phyloP scores from a whole-genome alignment of 1,139 yeast species.

The Kodamaea sp. region DNA sequence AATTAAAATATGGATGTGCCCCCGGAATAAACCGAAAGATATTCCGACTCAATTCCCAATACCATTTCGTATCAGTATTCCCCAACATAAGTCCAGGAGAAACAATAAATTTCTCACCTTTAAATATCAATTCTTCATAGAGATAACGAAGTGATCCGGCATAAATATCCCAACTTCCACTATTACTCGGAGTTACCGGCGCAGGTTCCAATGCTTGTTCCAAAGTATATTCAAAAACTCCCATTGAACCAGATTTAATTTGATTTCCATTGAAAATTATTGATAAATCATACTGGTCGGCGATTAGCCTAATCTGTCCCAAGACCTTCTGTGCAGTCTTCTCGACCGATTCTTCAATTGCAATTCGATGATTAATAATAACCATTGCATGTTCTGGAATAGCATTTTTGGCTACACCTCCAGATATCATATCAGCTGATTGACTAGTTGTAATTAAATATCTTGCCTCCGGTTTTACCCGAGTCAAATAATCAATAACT shows the following conservation, averaged over 20 bases:
- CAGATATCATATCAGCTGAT: slow-evolving; percentile 64
- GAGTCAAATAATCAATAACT: slow-evolving; percentile 34
- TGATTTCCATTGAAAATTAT: slow-evolving; percentile 35
- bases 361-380: slow-evolving; percentile 56
- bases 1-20: slow-evolving; percentile 14
- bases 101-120: slow-evolving; percentile 26
- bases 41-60: slow-evolving; percentile 39
- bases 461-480: no score
- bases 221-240: slow-evolving; percentile 44
- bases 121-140: slow-evolving; percentile 45
- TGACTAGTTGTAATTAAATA: slow-evolving; percentile 59
- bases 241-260: slow-evolving; percentile 32
- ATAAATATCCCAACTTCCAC: slow-evolving; percentile 49
- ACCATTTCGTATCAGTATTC: slow-evolving; percentile 40
- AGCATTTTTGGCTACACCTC: slow-evolving; percentile 71
- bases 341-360: slow-evolving; percentile 46
- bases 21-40: slow-evolving; percentile 38
- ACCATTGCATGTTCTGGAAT: slow-evolving; percentile 64
- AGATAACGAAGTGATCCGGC: slow-evolving; percentile 57
- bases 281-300: slow-evolving; percentile 46
- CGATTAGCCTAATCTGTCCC: slow-evolving; percentile 36
- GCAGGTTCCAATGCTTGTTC: slow-evolving; percentile 49
- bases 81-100: slow-evolving; percentile 37
- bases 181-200: slow-evolving; percentile 51
- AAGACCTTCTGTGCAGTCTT: slow-evolving; percentile 38